A percentile compares a stretch with the other conserved stretches of the same genome.
These are phyloP conservation scores for Waltiozyma sp. DNA, from an alignment of 1,139 yeast species.

Conservation along the genomic window DNA sequence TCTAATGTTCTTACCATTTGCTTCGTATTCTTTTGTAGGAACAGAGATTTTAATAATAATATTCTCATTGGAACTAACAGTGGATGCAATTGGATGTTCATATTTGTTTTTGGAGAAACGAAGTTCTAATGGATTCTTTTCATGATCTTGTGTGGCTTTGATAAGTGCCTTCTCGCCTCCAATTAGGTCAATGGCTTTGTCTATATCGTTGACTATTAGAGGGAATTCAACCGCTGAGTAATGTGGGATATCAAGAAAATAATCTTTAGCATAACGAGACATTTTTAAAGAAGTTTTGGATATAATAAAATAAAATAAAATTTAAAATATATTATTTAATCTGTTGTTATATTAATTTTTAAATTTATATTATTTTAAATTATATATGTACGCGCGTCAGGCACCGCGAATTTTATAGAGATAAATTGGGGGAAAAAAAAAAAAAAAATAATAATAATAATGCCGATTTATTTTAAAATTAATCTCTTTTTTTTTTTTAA, in stretches of 20 bases:
- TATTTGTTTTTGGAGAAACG: conserved; percentile 58
- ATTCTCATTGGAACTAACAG: conserved; percentile 40
- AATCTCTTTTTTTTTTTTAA: too few relatives aligned
- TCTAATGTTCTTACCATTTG: conserved; percentile 37
- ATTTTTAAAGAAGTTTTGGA: neutral
- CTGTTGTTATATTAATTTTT: too few relatives aligned
- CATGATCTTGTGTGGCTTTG: conserved; percentile 26
- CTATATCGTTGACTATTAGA: conserved; percentile 49
- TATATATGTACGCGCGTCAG: too few relatives aligned
- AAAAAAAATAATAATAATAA: too few relatives aligned
- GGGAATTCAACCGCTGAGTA: conserved; percentile 76
- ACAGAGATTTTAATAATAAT: conserved; percentile 58
- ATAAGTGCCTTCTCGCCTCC: conserved; percentile 52
- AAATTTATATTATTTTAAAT: too few relatives aligned
- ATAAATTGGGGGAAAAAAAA: neutral
- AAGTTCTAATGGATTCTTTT: conserved; percentile 42
- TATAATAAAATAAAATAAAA: neutral
- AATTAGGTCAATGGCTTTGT: conserved; percentile 58
- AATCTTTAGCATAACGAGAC: conserved; percentile 31
- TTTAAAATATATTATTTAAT: too few relatives aligned
- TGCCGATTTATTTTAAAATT: too few relatives aligned
- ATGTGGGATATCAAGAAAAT: conserved; percentile 65
- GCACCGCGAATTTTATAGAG: neutral
- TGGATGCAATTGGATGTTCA: conserved; percentile 71
- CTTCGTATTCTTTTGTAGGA: conserved; percentile 47